Conservation (phyloP, 257 asterid species). For the Apocynum venetum region DNA sequence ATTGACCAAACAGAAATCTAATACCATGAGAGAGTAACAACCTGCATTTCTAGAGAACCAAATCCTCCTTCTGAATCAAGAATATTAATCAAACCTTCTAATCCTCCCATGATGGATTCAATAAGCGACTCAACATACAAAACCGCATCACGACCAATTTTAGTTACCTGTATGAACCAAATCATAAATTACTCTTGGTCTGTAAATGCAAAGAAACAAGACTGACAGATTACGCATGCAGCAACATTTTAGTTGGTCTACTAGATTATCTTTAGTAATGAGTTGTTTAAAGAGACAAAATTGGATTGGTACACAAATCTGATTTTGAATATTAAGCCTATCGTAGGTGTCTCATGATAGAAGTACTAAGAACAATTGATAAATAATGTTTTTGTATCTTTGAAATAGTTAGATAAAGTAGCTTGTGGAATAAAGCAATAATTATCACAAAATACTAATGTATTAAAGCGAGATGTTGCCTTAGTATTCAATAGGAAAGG, state of each 20-base stretch:
- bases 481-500: not conserved
- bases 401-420: not conserved
- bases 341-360: not conserved
- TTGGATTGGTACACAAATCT: not conserved
- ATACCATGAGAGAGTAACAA: constrained; percentile 35
- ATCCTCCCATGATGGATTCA: constrained; percentile 98
- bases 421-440: not conserved
- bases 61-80: constrained; percentile 99
- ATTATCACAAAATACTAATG: not conserved
- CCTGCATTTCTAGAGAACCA: constrained; percentile 98
- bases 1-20: not conserved
- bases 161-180: constrained; percentile 60
- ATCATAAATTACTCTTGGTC: not conserved
- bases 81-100: constrained; percentile 95
- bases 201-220: not conserved
- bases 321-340: not conserved
- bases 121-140: constrained; percentile 93
- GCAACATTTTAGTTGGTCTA: not conserved
- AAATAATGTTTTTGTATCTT: not conserved
- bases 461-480: not conserved
- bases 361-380: not conserved
- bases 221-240: not conserved
- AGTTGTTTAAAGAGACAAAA: not conserved
- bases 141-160: constrained; percentile 95
- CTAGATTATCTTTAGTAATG: not conserved